Conservation (phyloP, 768 basidiomycete species). For the Hortiboletus campestris region DNA sequence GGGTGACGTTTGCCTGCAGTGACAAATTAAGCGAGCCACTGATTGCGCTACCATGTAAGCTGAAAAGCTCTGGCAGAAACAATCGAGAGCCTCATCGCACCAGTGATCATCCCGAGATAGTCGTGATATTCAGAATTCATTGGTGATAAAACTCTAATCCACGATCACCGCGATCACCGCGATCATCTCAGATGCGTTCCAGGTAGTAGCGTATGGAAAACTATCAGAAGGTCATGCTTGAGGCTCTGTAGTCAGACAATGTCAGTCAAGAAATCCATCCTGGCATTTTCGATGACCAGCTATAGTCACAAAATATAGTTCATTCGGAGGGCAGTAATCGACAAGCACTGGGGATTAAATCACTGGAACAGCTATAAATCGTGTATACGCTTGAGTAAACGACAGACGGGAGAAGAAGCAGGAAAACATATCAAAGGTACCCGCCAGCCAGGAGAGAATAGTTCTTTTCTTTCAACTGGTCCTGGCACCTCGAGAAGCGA, state of each 20-base stretch:
- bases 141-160: neutral
- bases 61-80: neutral
- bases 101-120: neutral
- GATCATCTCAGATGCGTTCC: neutral
- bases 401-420: neutral
- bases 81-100: neutral
- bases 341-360: conserved; percentile 18
- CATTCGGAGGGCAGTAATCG: conserved; percentile 21
- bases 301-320: conserved; percentile 13
- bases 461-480: conserved; percentile 18
- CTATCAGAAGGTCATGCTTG: neutral
- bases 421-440: conserved; percentile 18
- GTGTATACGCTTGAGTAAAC: conserved; percentile 23
- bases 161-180: neutral
- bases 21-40: neutral
- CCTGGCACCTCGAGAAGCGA: conserved; percentile 24
- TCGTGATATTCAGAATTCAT: neutral
- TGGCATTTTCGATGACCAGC: neutral
- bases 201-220: no score
- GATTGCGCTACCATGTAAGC: no score
- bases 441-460: conserved; percentile 23
- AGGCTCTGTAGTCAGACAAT: neutral
- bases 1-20: neutral
- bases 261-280: neutral
- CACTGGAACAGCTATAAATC: conserved; percentile 21